phyloP scores from a whole-genome alignment of 169 alveolate species.

The Eimeria sp. region DNA sequence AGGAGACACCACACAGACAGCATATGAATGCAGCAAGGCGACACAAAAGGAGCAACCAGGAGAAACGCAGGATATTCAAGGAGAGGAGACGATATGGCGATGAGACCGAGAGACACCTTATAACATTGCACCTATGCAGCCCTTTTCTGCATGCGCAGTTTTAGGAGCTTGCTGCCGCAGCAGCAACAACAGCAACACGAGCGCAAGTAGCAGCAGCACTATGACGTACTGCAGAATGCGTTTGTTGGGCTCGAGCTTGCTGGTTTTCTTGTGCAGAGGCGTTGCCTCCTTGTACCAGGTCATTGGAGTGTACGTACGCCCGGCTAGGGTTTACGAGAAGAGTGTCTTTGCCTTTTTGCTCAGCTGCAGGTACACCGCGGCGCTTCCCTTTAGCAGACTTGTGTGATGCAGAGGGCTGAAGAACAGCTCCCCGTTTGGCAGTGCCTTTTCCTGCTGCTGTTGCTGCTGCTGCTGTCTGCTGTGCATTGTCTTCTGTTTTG shows the following conservation, averaged over 20 bases:
- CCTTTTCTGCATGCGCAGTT: neutral
- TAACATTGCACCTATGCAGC: too few relatives aligned
- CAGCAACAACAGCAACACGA: too few relatives aligned
- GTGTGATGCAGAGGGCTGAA: too few relatives aligned
- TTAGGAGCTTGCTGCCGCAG: too few relatives aligned
- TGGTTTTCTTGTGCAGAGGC: neutral
- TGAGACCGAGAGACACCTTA: neutral
- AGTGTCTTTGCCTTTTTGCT: neutral
- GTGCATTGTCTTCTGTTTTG: neutral
- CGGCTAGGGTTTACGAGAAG: neutral
- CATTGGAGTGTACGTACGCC: neutral
- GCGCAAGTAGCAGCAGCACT: neutral
- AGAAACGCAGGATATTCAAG: too few relatives aligned
- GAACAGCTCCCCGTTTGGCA: too few relatives aligned
- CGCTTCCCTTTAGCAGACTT: neutral
- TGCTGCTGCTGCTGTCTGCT: conserved; percentile 27
- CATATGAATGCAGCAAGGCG: neutral
- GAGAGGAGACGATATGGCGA: neutral
- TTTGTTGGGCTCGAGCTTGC: neutral
- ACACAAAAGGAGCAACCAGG: too few relatives aligned
- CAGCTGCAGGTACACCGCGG: conserved; percentile 8
- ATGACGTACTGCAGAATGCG: neutral
- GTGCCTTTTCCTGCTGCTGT: conserved; percentile 25
- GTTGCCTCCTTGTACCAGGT: too few relatives aligned
- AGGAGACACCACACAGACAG: conserved; percentile 13